These are phyloP conservation scores for Beta lomatogona DNA, from an alignment of 179 eudicot genomes.

Conservation along the genomic window DNA sequence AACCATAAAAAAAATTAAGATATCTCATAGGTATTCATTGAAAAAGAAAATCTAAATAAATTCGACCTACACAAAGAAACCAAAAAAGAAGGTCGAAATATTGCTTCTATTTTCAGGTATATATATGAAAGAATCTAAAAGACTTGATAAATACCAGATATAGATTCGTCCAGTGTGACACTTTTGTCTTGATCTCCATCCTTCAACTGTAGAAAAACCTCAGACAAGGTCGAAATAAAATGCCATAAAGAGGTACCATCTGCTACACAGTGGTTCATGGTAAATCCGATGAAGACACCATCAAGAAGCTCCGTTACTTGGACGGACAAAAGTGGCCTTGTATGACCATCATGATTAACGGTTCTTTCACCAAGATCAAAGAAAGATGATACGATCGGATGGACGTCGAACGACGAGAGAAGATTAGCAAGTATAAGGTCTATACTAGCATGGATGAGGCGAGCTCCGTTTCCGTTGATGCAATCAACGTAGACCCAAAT, in stretches of 20 bases:
- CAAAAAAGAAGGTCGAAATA: no score
- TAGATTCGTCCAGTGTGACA: no score
- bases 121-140: no score
- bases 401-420: constrained; percentile 32
- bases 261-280: constrained; percentile 23
- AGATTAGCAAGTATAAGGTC: constrained; percentile 26
- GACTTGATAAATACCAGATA: no score
- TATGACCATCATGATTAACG: constrained; percentile 47
- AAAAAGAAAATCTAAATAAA: no score
- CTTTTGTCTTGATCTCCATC: no score
- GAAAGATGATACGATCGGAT: constrained; percentile 31
- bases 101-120: no score
- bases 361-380: constrained; percentile 40
- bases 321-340: constrained; percentile 37
- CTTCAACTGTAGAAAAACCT: not conserved
- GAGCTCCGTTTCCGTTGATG: constrained; percentile 42
- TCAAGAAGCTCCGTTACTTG: constrained; percentile 29
- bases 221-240: constrained; percentile 22
- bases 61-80: no score
- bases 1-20: no score
- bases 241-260: constrained; percentile 28
- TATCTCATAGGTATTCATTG: no score
- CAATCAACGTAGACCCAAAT: constrained; percentile 40
- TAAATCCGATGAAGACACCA: constrained; percentile 34
- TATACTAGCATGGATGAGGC: constrained; percentile 34